Conservation (phyloP, 306 rosid species). For the Fragaria nilgerrensis region DNA sequence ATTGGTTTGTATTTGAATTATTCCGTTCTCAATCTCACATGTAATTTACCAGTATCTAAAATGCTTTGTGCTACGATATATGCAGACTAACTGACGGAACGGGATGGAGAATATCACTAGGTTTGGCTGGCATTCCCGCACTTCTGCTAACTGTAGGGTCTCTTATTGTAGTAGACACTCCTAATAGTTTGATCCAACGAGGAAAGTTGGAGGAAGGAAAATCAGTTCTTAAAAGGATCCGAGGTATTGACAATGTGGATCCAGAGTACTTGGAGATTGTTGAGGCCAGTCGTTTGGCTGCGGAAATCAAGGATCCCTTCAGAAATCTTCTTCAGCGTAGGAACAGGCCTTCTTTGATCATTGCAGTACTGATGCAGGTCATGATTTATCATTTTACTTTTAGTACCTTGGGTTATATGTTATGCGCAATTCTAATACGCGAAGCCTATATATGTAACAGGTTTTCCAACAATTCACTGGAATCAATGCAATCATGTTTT, state of each 20-base stretch:
- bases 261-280: conserved; percentile 54
- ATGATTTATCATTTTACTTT: neutral
- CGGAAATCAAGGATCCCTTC: conserved; percentile 42
- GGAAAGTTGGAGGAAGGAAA: conserved; percentile 53
- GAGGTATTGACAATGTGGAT: conserved; percentile 53
- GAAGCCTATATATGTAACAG: conserved; percentile 15
- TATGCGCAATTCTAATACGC: neutral
- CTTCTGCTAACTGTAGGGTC: conserved; percentile 39
- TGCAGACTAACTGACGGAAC: conserved; percentile 47
- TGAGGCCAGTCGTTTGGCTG: conserved; percentile 48
- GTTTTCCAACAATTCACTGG: conserved; percentile 72
- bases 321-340: conserved; percentile 39
- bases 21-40: neutral
- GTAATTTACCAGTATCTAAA: neutral
- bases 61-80: neutral
- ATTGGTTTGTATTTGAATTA: neutral
- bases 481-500: conserved; percentile 70
- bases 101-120: conserved; percentile 74
- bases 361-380: conserved; percentile 34
- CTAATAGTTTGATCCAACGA: conserved; percentile 60
- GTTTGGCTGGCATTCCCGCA: conserved; percentile 55
- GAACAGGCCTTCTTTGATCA: conserved; percentile 53
- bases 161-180: conserved; percentile 48
- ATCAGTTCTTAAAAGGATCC: conserved; percentile 46
- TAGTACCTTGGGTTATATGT: neutral